Conservation (phyloP, 2,329 filamentous ascomycete species). For the Ascochyta viciae-villosae region DNA sequence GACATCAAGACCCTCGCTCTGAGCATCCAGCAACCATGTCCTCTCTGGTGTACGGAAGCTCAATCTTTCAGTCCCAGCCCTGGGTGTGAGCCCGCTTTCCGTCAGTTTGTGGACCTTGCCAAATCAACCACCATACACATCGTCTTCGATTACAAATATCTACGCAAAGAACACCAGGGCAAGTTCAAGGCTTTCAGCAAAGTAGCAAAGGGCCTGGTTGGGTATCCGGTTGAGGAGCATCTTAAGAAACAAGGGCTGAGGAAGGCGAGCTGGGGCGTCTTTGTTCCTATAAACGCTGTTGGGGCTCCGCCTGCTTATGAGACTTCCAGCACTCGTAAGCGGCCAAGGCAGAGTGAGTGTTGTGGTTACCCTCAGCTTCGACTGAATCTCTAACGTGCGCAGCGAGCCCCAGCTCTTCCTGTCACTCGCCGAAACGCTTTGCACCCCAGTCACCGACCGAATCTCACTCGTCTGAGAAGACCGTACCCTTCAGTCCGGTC, state of each 20-base stretch:
- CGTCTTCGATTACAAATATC: conserved; percentile 15
- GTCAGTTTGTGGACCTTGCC: conserved; percentile 11
- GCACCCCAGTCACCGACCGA: conserved; percentile 1
- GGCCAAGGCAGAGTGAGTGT: conserved; percentile 13
- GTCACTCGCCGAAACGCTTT: neutral
- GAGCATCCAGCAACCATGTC: conserved; percentile 2
- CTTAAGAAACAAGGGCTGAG: conserved; percentile 13
- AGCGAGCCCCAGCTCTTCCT: conserved; percentile 3
- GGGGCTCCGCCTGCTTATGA: conserved; percentile 21
- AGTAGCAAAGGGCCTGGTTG: conserved; percentile 4
- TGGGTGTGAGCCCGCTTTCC: conserved; percentile 12
- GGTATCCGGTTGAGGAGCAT: conserved; percentile 10
- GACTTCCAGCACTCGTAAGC: conserved; percentile 5
- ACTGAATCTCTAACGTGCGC: conserved; percentile 1
- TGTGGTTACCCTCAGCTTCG: neutral
- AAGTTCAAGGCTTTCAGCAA: conserved; percentile 19
- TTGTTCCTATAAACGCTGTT: conserved; percentile 7
- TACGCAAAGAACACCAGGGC: conserved; percentile 11
- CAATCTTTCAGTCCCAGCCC: conserved; percentile 6
- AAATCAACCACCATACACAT: conserved; percentile 16
- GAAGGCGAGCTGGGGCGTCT: conserved; percentile 18
- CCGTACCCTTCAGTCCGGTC: conserved; percentile 13
- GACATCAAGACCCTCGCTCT: conserved; percentile 12
- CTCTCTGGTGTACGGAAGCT: conserved; percentile 2
- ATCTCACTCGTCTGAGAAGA: conserved; percentile 18